Evolutionary conservation across 1,284 basidiomycete genomes (phyloP), one percentile per base, ranked within the genome.

Genomic region (Entoloma clypeatum): DNA sequence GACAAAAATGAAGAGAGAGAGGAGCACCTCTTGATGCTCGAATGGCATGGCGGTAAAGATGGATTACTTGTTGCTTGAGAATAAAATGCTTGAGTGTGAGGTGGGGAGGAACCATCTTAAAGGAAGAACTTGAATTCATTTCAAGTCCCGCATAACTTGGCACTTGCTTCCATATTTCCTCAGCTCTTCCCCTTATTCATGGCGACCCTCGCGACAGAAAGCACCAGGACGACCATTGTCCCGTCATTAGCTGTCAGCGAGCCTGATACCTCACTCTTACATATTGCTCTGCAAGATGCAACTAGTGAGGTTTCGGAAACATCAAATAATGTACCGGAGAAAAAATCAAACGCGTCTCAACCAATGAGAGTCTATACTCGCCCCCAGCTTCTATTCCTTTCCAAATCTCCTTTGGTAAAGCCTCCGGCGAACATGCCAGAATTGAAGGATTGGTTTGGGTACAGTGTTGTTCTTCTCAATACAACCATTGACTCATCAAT

Each of bases 371-470:
- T 78, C 49, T 91, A 90, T 63, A 72, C 77, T 54, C 77, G 82
- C 38, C 56, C 68, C 37, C 77, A 87, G 48, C 64, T 89, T 35
- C 74, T 92, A 40, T 63, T 68, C 44, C 72, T 91, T 23, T 75
- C 76, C 49, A 76, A 76, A 47, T 91, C 88, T n/a, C 80, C 84
- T n/a, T 65, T 92, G 23, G 84, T 92, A 21, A 69, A 73, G 44
- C 66, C 71, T 32, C 90, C 90, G 5, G 58, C 67, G 46, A 75
- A 74, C 50, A 91, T 92, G 89, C 88, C 88, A 36, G 64, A 77
- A 30, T 66, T 92, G 41, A 88, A 82, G 63, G 78, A 84, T 33
- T 92, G 90, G 90, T 92, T 90, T 64, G 90, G 90, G 88, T 92
- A 61, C 48, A 79, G 61, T 35, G 37, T 34, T 43, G 38, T 34